Percentiles rank a stretch among this genome's conserved stretches.
phyloP scores from a whole-genome alignment of 805 yeast genomes.

The Starmerella kuoi region DNA sequence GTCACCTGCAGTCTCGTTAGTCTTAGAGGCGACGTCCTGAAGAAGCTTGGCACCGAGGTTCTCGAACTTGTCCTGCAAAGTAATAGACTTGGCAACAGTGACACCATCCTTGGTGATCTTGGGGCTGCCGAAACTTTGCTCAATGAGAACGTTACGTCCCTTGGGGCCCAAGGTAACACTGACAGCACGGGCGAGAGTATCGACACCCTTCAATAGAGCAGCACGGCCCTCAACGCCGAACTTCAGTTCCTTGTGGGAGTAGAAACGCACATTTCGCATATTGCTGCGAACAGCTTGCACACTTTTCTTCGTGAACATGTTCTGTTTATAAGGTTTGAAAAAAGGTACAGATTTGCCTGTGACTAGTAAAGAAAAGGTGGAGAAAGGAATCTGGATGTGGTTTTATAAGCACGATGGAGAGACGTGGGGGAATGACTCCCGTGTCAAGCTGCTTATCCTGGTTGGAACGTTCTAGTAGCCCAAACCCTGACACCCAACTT shows the following conservation, averaged over 20 bases:
- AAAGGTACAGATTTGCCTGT: too few species aligned
- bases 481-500: too few species aligned
- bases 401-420: slow-evolving; percentile 1
- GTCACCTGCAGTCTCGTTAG: slow-evolving; percentile 96
- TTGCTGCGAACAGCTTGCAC: slow-evolving; percentile 14
- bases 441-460: too few species aligned
- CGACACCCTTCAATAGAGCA: slow-evolving; percentile 84
- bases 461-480: slow-evolving; percentile 10
- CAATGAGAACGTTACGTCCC: slow-evolving; percentile 93
- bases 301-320: slow-evolving; percentile 13
- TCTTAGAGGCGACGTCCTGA: slow-evolving; percentile 94
- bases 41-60: slow-evolving; percentile 90
- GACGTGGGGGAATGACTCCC: too few species aligned
- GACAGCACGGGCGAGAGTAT: slow-evolving; percentile 89
- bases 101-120: slow-evolving; percentile 99
- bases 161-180: slow-evolving; percentile 95
- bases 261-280: slow-evolving; percentile 27
- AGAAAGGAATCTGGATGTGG: not conserved
- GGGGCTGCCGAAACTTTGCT: slow-evolving; percentile 93
- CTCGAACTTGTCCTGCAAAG: slow-evolving; percentile 79
- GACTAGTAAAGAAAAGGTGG: too few species aligned
- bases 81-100: slow-evolving; percentile 81
- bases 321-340: not conserved
- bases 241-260: slow-evolving; percentile 76
- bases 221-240: slow-evolving; percentile 98